These are phyloP conservation scores for Allium cepa DNA, from an alignment of 106 monocot species.

Conservation along the genomic window DNA sequence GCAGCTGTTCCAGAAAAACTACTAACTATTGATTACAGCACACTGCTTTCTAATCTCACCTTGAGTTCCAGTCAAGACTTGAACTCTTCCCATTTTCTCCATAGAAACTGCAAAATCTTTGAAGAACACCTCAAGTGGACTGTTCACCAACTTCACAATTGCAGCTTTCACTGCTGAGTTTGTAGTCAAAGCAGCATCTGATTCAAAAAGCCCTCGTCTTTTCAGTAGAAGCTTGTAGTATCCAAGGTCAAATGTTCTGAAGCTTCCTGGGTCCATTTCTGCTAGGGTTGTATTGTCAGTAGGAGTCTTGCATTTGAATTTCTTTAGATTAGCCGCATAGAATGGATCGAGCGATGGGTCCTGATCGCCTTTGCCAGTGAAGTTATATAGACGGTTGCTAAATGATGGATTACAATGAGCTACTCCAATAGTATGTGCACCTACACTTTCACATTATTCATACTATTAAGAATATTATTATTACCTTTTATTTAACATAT, in stretches of 20 bases:
- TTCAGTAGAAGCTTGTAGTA: constrained; percentile 70
- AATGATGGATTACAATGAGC: constrained; percentile 44
- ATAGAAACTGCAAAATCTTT: constrained; percentile 48
- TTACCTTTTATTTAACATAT: no score
- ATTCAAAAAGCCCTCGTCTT: constrained; percentile 66
- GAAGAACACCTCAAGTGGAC: constrained; percentile 44
- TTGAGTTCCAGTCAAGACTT: constrained; percentile 41
- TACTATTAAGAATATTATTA: no score
- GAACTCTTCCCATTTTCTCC: constrained; percentile 71
- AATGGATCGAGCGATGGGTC: constrained; percentile 47
- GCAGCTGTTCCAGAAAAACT: neutral
- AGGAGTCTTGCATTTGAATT: constrained; percentile 39
- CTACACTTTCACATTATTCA: neutral
- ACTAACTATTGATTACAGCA: constrained; percentile 40
- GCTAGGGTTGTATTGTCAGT: constrained; percentile 37
- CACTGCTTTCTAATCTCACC: constrained; percentile 88
- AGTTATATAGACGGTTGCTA: constrained; percentile 66
- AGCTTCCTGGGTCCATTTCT: constrained; percentile 89
- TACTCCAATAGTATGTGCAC: constrained; percentile 67
- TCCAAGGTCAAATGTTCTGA: constrained; percentile 63
- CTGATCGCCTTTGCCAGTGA: constrained; percentile 61
- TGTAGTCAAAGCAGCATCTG: constrained; percentile 64
- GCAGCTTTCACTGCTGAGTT: constrained; percentile 22
- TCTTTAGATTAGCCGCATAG: constrained; percentile 53
- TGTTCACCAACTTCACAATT: constrained; percentile 25